These are phyloP conservation scores for Cymbopogon citratus DNA, from an alignment of 176 grass and related monocot species.

Conservation along the genomic window DNA sequence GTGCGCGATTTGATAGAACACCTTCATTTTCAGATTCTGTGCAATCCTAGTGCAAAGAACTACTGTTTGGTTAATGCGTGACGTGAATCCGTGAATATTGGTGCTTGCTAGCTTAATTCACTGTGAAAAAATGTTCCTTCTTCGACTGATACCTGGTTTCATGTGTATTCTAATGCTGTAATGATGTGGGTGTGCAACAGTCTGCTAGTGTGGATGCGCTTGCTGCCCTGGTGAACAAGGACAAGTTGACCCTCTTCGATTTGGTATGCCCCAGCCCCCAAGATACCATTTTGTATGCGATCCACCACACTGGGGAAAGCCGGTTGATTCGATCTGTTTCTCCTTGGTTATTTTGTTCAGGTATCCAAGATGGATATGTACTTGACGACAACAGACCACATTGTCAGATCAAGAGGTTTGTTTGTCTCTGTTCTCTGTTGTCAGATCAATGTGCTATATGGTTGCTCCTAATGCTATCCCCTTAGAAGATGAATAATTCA, in stretches of 20 bases:
- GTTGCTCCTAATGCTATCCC: not conserved
- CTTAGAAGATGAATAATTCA: not conserved
- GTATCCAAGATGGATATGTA: conserved; percentile 91
- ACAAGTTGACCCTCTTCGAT: conserved; percentile 56
- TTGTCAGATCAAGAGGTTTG: conserved; percentile 74
- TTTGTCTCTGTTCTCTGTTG: not conserved
- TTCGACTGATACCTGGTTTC: not conserved
- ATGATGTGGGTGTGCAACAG: conserved; percentile 39
- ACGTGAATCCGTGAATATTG: not conserved
- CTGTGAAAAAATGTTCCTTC: not conserved
- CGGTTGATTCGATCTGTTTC: not conserved
- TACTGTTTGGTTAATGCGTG: not conserved
- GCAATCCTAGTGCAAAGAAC: not conserved
- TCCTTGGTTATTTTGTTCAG: conserved; percentile 43
- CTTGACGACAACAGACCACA: conserved; percentile 71
- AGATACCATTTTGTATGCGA: not conserved
- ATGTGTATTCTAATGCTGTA: conserved; percentile 8
- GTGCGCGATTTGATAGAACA: not conserved
- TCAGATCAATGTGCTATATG: too few relatives aligned
- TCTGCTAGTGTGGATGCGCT: conserved; percentile 46
- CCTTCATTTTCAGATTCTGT: not conserved
- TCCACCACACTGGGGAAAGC: not conserved
- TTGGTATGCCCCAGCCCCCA: conserved; percentile 41
- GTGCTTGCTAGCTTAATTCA: not conserved
- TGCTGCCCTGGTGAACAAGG: conserved; percentile 62